Percentiles rank a stretch among this genome's conserved stretches.
Conservation (phyloP, 2,329 filamentous ascomycete species). For the Epicoccum nigrum region DNA sequence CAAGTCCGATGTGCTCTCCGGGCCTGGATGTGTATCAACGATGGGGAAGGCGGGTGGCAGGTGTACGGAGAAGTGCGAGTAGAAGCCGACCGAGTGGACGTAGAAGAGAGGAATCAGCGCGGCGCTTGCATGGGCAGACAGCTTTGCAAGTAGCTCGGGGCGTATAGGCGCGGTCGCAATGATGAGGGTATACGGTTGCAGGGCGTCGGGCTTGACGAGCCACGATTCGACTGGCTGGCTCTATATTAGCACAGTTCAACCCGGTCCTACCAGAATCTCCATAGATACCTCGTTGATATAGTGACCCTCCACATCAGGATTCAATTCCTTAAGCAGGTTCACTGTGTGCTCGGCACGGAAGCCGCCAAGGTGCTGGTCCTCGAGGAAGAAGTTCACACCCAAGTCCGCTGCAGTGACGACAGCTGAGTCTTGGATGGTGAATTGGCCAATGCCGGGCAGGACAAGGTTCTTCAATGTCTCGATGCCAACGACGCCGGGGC, state of each 20-base stretch:
- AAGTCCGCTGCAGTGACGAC: constrained; percentile 81
- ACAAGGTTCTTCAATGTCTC: constrained; percentile 98
- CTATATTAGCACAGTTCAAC: constrained; percentile 14
- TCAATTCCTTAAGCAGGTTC: constrained; percentile 81
- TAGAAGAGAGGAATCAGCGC: constrained; percentile 77
- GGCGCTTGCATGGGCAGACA: constrained; percentile 58
- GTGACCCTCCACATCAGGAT: constrained; percentile 85
- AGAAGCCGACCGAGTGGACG: constrained; percentile 89
- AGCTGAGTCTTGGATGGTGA: constrained; percentile 85
- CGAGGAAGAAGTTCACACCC: constrained; percentile 96
- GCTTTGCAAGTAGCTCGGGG: constrained; percentile 56
- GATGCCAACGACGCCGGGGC: constrained; percentile 83
- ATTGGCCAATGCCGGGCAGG: constrained; percentile 85
- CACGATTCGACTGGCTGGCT: constrained; percentile 54
- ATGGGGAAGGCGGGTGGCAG: constrained; percentile 84
- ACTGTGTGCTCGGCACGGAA: constrained; percentile 79
- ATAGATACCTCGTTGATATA: constrained; percentile 63
- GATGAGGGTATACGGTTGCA: constrained; percentile 64
- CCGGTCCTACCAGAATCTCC: not conserved
- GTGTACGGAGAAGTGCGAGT: constrained; percentile 82
- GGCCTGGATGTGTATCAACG: constrained; percentile 93
- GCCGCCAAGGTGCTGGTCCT: constrained; percentile 76
- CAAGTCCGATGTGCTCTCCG: constrained; percentile 82
- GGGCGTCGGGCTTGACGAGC: constrained; percentile 47
- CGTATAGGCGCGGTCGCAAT: constrained; percentile 66